Base-by-base conservation (phyloP, 805 yeast species). In the Candida vaughaniae region DNA sequence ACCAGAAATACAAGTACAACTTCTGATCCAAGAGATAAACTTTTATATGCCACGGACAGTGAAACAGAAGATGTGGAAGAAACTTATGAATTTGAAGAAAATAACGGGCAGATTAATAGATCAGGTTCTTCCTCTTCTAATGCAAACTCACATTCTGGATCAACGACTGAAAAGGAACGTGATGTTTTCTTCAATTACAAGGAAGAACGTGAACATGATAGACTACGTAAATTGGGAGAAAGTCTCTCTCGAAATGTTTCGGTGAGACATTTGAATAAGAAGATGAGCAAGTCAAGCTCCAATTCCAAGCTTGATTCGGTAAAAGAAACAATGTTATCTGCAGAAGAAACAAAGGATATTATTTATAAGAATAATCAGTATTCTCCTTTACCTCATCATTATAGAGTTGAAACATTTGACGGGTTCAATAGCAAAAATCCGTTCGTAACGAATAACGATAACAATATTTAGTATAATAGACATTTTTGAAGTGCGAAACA, bases 181-280 rank as follows among this genome's bases (percentile, higher is more conserved):
- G 39, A 32, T 6, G 30, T 33, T 3, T 37, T 44, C 12, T 49
- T 46, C 27, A 43, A 48, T 31, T 41, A 46, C 22, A 40, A 47
- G n/a, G 50, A 52, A 15, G 38, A 47, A 22, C 56, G 55, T 40
- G 58, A 53, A 22, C 26, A 18, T 20, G 30, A 32, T 16, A 68
- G 61, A 43, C 52, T 68, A 25, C 45, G 64, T 23, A 55, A 51
- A 31, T 49, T 68, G 32, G 71, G 73, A 3, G 63, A 60, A 35
- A 53, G 63, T 20, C 49, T 68, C 32, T 54, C 70, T 1, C 50
- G 55, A 31, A 62, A 58, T 22, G 40, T 58, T 4, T 56, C 71
- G 3, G 66, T 62, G 3, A 52, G 69, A 25, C 57, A 47, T 28
- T 36, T 52, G 17, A 47, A 48, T 29, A 28, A 15, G 39, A 23